Base-by-base conservation (phyloP, 352 stramenopile genomes). In the Globisporangium cylindrosporum region DNA sequence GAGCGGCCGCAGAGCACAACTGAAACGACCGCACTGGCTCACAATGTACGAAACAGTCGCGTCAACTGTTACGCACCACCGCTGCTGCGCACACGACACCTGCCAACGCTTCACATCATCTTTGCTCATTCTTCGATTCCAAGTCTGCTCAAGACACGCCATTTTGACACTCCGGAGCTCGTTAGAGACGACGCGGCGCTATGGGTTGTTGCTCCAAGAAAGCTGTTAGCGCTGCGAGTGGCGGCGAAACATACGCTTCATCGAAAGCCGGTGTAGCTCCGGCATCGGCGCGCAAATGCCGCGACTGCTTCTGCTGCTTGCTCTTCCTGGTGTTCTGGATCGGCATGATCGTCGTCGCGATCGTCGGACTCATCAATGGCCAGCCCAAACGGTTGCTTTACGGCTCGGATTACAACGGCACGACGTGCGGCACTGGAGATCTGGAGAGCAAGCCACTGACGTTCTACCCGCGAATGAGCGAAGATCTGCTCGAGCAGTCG, bases 121-220 rank as follows among this genome's bases (percentile, higher is more conserved):
- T 20, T 32, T 25, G 12, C 15, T 29, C 54, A 27, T 48, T 22
- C 55, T 18, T 8, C 54, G 41, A n/a, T 61, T 48, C 29, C 9
- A 15, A 61, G 55, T 12, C 55, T 12, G 8, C 29, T 54, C 20
- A 25, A 41, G 18, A 32, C 14, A 32, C 15, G n/a, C 41, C 41
- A n/a, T 48, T 48, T 48, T 1, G 41, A 48, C 15, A 48, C 41
- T 8, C 43, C n/a, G 43, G 6, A 43, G 27, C 34, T n/a, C 10
- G n/a, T 1, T n/a, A 36, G 46, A 34, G 20, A 55, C 15, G 22
- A 66, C 12, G 15, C 7, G 14, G 7, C 27, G 22, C 22, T 1
- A 92, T 94, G 86, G 84, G 84, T 5, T 92, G 86, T 71, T 92
- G 82, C 72, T 83, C 72, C 49, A 91, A 79, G 59, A 74, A 86